Conservation (phyloP, 2,329 filamentous ascomycete species). For the Hortaea sp. region DNA sequence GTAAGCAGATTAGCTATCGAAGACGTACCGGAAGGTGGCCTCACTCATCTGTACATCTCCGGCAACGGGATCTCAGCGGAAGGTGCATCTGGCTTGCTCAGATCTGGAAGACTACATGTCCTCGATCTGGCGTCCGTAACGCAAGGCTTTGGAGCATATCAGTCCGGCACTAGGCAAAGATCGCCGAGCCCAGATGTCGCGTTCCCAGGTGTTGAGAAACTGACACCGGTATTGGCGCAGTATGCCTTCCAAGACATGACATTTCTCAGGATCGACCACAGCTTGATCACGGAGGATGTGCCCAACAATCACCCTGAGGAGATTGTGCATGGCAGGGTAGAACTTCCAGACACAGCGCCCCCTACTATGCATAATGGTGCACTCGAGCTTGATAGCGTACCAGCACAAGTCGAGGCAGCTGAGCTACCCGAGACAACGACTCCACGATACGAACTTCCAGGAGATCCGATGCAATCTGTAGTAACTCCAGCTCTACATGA, state of each 20-base stretch:
- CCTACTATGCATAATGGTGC: conserved; percentile 11
- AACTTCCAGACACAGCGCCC: conserved; percentile 18
- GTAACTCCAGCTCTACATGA: conserved; percentile 27
- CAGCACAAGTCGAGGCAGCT: conserved; percentile 10
- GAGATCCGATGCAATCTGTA: conserved; percentile 25
- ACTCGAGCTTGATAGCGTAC: conserved; percentile 22
- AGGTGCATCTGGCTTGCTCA: conserved; percentile 43
- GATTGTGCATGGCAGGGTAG: conserved; percentile 16
- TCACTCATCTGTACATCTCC: conserved; percentile 51
- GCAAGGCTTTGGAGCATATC: conserved; percentile 17
- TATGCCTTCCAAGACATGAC: conserved; percentile 39
- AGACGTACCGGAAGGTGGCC: conserved; percentile 42
- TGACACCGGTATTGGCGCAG: conserved; percentile 41
- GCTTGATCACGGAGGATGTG: conserved; percentile 40
- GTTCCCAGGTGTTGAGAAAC: conserved; percentile 43
- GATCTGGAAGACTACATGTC: conserved; percentile 42
- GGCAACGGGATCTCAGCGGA: conserved; percentile 47
- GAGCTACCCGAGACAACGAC: conserved; percentile 17
- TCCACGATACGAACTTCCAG: conserved; percentile 28
- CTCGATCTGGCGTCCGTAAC: conserved; percentile 45
- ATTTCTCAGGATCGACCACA: conserved; percentile 47
- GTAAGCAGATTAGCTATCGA: conserved; percentile 47
- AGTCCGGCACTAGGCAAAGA: conserved; percentile 15
- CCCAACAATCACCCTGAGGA: conserved; percentile 12
- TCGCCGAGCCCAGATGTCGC: conserved; percentile 15